Percentiles rank a stretch among this genome's conserved stretches.
phyloP scores from a whole-genome alignment of 1,284 basidiomycete species.

The Irpex lacteus region DNA sequence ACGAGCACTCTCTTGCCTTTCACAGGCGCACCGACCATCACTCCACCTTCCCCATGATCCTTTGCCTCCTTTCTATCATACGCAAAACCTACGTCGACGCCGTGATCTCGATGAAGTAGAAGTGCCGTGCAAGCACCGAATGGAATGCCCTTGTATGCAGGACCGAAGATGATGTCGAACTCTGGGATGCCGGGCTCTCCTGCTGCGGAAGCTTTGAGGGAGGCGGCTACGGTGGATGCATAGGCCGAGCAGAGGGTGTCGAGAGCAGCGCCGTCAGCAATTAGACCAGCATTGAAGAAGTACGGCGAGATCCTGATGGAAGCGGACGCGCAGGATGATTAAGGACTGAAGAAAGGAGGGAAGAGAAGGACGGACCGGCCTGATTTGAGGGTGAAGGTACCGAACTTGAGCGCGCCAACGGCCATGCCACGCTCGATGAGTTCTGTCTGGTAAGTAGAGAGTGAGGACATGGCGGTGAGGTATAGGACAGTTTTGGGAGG shows the following conservation, averaged over 20 bases:
- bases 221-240: conserved; percentile 67
- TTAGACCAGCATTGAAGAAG: conserved; percentile 93
- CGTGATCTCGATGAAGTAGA: conserved; percentile 67
- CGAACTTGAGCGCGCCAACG: conserved; percentile 82
- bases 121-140: conserved; percentile 89
- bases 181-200: conserved; percentile 46
- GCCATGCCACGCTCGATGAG: conserved; percentile 46
- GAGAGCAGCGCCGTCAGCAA: conserved; percentile 83
- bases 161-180: conserved; percentile 94
- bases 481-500: no score
- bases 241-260: conserved; percentile 84
- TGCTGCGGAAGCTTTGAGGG: conserved; percentile 34
- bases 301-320: conserved; percentile 80
- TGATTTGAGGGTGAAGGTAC: conserved; percentile 90
- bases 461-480: conserved; percentile 18
- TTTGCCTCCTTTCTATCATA: conserved; percentile 97
- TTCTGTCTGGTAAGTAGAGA: conserved; percentile 39
- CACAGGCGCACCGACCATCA: conserved; percentile 84
- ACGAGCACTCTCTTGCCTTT: conserved; percentile 82
- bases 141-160: conserved; percentile 98
- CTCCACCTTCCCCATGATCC: conserved; percentile 96
- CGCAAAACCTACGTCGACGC: conserved; percentile 75
- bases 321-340: background rate
- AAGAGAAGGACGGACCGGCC: conserved; percentile 67
- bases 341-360: conserved; percentile 2